Evolutionary conservation across 441 rosid species (phyloP).

Genomic region (Pelargonium fulgidum): DNA sequence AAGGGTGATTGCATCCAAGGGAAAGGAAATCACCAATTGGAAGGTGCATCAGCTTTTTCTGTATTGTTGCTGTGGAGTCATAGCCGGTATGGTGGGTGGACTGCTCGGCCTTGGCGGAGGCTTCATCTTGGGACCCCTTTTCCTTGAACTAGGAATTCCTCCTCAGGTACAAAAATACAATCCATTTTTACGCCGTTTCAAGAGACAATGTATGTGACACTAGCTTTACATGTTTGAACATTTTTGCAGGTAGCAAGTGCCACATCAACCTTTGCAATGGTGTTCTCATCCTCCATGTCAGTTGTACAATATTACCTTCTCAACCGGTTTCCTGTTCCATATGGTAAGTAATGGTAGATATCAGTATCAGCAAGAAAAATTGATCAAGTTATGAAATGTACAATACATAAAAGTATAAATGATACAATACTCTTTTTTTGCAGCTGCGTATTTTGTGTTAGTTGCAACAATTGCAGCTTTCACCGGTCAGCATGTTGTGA

Average conservation of each 20-base stretch:
- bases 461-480: slow-evolving; percentile 56
- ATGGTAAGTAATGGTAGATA: slow-evolving; percentile 29
- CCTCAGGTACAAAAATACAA: slow-evolving; percentile 41
- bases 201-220: no score
- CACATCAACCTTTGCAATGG: slow-evolving; percentile 73
- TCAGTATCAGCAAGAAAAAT: neutral
- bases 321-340: slow-evolving; percentile 64
- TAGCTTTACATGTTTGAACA: no score
- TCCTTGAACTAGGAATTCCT: slow-evolving; percentile 61
- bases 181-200: no score
- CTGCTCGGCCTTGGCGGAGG: slow-evolving; percentile 65
- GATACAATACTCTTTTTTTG: no score
- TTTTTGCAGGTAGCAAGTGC: slow-evolving; percentile 60
- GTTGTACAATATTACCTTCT: slow-evolving; percentile 71
- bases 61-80: slow-evolving; percentile 43
- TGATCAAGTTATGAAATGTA: no score
- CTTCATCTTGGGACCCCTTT: slow-evolving; percentile 67
- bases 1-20: slow-evolving; percentile 59
- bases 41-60: slow-evolving; percentile 36
- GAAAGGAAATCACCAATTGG: slow-evolving; percentile 35
- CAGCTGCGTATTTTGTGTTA: slow-evolving; percentile 47
- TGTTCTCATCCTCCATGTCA: slow-evolving; percentile 68
- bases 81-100: slow-evolving; percentile 63
- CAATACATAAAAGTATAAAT: no score
- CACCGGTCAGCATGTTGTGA: slow-evolving; percentile 51